Evolutionary conservation across 352 stramenopile species (phyloP).

Genomic region (Discostella stelligera): DNA sequence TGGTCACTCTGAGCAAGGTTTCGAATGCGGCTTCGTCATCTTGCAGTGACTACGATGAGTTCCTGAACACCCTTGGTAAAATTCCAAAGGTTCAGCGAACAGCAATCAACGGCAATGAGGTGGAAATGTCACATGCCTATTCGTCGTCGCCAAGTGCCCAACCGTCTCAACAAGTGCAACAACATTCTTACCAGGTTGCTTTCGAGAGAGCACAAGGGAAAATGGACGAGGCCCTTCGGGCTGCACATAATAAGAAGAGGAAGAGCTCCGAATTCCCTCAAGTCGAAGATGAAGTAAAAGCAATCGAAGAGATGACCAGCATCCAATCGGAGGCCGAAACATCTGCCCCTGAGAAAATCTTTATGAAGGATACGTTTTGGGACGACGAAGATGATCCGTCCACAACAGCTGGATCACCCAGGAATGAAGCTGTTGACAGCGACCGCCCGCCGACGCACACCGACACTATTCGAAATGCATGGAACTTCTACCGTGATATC

Average conservation of each 20-base stretch:
- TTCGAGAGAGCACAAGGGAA: constrained; percentile 27
- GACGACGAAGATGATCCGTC: constrained; percentile 23
- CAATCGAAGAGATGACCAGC: constrained; percentile 7
- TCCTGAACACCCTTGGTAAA: background rate
- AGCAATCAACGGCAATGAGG: background rate
- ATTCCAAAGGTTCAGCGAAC: background rate
- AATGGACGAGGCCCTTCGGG: constrained; percentile 28
- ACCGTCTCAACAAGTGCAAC: background rate
- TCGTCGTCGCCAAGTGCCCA: background rate
- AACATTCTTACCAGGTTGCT: constrained; percentile 18
- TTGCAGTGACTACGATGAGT: background rate
- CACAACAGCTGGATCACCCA: background rate
- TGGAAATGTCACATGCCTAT: background rate
- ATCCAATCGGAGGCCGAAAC: too few species aligned
- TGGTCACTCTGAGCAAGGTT: constrained; percentile 9
- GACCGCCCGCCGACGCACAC: background rate
- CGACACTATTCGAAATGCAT: constrained; percentile 20
- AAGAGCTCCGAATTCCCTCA: background rate
- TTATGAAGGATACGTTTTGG: constrained; percentile 28
- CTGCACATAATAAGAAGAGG: constrained; percentile 5
- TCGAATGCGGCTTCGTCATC: background rate
- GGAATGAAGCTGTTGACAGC: background rate
- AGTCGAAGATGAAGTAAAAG: background rate
- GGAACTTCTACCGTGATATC: constrained; percentile 29
- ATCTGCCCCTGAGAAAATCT: constrained; percentile 13